Base-by-base conservation (phyloP, 495 filamentous ascomycete genomes). In the Cairneyella variabilis region DNA sequence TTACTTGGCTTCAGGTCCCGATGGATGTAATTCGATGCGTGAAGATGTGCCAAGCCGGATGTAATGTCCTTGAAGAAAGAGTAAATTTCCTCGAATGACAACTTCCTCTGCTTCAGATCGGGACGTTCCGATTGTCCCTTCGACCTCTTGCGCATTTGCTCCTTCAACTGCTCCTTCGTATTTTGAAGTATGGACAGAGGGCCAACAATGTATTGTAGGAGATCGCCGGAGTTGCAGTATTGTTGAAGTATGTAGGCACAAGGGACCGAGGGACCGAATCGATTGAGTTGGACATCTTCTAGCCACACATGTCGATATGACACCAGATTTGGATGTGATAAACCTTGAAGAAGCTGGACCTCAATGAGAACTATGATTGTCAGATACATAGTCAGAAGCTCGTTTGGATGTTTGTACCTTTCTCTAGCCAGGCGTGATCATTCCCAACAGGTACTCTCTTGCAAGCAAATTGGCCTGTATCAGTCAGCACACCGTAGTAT, bases 231-330 rank as follows among this genome's bases (percentile, higher is more conserved):
- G 65, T 97, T 96, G 74, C 93, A 98, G 60, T 95, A 97, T 64
- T 98, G 90, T 62, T 98, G 93, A 3, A 98, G 80, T 40, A 98
- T 98, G 63, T 96, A 98, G 16, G 91, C 91, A 60, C 91, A 97
- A 6, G 91, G 89, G 0, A 97, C 90, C 60, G 84, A 93, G 0
- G 95, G 93, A 3, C 90, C 88, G 63, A 97, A 98, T 2, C 77
- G 73, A 56, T 79, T 91, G 18, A 91, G 78, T 60, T 89, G 82
- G 44, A 87, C 82, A 65, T 96, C 84, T 66, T 98, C 92, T 17
- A 98, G 79, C 93, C 93, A 98, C 26, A 96, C 91, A 69, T 95
- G 92, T 6, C 91, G 85, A 66, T 98, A 98, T 0, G 90, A 93
- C 1, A 98, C 95, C n/a, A 98, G 72, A 64, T 98, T 97, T 56